A percentile compares a stretch with the other conserved stretches of the same genome.
Evolutionary conservation across 2,329 filamentous ascomycete genomes (phyloP).

Genomic region (Aciculosporium take): DNA sequence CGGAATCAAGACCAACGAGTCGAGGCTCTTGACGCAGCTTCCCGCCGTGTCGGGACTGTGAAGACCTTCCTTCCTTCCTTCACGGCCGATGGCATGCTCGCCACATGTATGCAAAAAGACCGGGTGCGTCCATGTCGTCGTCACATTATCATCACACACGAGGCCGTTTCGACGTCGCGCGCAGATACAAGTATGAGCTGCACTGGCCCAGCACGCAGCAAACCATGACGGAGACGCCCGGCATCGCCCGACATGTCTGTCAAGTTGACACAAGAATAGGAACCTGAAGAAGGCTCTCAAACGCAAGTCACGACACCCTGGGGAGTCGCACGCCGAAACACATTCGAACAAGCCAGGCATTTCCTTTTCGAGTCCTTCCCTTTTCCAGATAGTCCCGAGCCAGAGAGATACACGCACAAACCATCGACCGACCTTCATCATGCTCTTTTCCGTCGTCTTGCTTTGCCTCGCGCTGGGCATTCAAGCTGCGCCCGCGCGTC

Average conservation of each 20-base stretch:
- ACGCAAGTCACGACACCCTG: no score
- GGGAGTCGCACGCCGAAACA: no score
- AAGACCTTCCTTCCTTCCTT: neutral
- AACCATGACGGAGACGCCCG: neutral
- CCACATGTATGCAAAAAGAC: no score
- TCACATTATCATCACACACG: neutral
- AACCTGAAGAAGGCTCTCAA: no score
- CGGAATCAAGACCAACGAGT: neutral
- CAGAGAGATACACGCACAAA: neutral
- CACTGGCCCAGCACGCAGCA: neutral
- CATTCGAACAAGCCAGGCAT: no score
- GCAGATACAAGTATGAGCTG: constrained; percentile 2
- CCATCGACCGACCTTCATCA: neutral
- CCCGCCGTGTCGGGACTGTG: neutral
- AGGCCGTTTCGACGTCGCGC: neutral
- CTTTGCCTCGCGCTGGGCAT: constrained; percentile 2
- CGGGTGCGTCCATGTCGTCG: neutral
- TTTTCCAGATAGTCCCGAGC: neutral
- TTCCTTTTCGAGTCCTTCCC: no score
- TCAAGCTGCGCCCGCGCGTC: constrained; percentile 4
- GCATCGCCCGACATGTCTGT: no score
- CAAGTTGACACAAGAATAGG: no score
- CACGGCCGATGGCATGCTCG: neutral
- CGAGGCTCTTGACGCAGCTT: neutral
- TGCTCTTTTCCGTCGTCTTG: constrained; percentile 5